Base-by-base conservation (phyloP, 495 filamentous ascomycete genomes). In the Penicillium goetzii region DNA sequence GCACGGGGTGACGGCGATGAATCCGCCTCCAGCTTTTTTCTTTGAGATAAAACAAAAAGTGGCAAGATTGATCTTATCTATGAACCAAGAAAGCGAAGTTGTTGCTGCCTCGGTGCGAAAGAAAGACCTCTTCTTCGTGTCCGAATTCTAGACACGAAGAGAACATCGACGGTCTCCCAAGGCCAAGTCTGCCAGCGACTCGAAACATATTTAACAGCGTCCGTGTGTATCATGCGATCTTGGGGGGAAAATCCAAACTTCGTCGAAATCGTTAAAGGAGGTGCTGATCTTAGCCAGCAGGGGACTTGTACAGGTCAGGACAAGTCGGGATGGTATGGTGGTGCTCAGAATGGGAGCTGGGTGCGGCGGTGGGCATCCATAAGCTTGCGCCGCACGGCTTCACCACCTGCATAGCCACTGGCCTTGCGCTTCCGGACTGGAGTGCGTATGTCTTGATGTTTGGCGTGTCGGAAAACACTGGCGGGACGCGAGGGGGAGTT, bases 371-470 rank as follows among this genome's bases (percentile, higher is more conserved):
- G 79, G 28, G 77, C 76, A 53, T 82, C 77, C 73, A 82, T 79
- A 9, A 82, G 72, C 73, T 81, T 82, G 47, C 79, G 78, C 51
- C 79, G 79, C 47, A 82, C 77, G 25, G 79, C 75, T 55, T 82
- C 79, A 45, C 78, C 79, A 21, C 77, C 75, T 12, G 73, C 63
- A 61, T 72, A 75, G 32, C 70, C 71, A 60, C 64, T 78, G 10
- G 74, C 68, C 65, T 77, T 80, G 68, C 79, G 79, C 58, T 80
- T 80, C 55, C 78, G 72, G 19, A 75, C 78, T 4, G 78, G 77
- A 3, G 79, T 76, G 30, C 78, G 77, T 50, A 78, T 74, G 63
- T 82, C 79, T 25, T 74, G 62, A 65, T 79, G 74, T n/a, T 73
- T 71, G 28, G 79, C 70, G 56, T 82, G 77, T 62, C 78, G 69